Conservation (phyloP, 2,329 filamentous ascomycete species). For the Xylariaceae sp. region DNA sequence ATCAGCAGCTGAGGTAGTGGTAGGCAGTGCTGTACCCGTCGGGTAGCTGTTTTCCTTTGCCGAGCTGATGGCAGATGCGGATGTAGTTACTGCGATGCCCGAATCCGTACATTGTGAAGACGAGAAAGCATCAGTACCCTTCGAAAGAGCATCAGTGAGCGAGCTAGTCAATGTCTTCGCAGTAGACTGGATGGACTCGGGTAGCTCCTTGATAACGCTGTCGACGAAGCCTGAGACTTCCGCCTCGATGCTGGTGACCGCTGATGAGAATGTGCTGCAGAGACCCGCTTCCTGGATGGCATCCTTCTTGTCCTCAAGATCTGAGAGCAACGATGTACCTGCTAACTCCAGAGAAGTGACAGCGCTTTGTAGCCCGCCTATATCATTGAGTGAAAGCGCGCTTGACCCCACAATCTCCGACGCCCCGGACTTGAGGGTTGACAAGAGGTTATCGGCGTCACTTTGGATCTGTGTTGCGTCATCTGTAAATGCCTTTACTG, state of each 20-base stretch:
- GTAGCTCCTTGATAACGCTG: constrained; percentile 17
- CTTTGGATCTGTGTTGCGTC: constrained; percentile 22
- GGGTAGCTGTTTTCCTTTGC: background rate
- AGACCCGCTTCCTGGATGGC: constrained; percentile 19
- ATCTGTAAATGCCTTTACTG: constrained; percentile 26
- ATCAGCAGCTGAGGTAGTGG: too few relatives aligned
- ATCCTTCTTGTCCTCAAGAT: constrained; percentile 21
- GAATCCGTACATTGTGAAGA: constrained; percentile 15
- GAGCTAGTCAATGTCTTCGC: constrained; percentile 11
- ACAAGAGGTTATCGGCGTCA: constrained; percentile 22
- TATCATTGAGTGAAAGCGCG: constrained; percentile 15
- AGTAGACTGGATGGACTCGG: constrained; percentile 12
- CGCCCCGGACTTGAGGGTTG: constrained; percentile 19
- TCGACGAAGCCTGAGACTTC: constrained; percentile 19
- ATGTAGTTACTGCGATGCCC: background rate
- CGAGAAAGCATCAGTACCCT: constrained; percentile 15
- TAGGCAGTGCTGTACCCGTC: too few relatives aligned
- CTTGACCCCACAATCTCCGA: constrained; percentile 9
- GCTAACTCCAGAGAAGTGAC: constrained; percentile 8
- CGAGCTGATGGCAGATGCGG: background rate
- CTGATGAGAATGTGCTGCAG: constrained; percentile 14
- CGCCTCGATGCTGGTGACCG: constrained; percentile 11
- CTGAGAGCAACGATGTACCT: constrained; percentile 14
- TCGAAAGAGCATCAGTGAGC: constrained; percentile 14
- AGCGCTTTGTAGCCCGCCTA: constrained; percentile 12